Evolutionary conservation across 176 grass and related monocot species (phyloP), one percentile per base, ranked within the genome.

Genomic region (Tillandsia fasciculata): DNA sequence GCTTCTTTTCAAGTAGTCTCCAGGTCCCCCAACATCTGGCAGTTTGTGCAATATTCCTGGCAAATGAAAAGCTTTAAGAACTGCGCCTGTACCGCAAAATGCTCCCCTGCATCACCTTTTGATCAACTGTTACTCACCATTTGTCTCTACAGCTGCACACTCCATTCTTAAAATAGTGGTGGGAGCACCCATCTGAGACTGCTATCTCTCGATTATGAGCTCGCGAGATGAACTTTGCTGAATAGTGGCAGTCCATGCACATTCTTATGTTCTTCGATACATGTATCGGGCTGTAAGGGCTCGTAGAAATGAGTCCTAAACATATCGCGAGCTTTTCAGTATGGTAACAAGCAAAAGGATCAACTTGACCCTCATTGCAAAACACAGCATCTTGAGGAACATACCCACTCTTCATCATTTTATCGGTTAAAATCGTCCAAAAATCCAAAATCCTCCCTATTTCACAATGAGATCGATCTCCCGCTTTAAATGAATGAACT

Each of bases 241-340:
- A 78, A 28, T 71, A 81, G 72, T 91, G 88, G 28, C 88, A 91
- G 67, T 91, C 81, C 52, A 81, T 70, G 73, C 84, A 87, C 78
- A 91, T 84, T n/a, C 81, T 73, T 47, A 87, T 77, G 72, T 91
- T 91, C 67, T 91, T 91, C n/a, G 64, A 84, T 56, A 91, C 70
- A 68, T 81, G 54, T 78, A 87, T 76, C 0, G 74, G 81, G 10
- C 83, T 65, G 66, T 66, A 28, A 76, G 58, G 20, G 72, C 47
- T 20, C 51, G 71, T 65, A 65, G 80, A 87, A 54, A 87, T 78
- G 51, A 91, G 80, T 23, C 88, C 88, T 50, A 83, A 78, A 72
- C 83, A 87, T 42, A 84, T 71, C 0, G 80, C 78, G 50, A 91
- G 67, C 51, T 77, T 86, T 79, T 91, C 78, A 12, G 81, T 91